phyloP scores from a whole-genome alignment of 164 flowering plant genomes.

The Kingdonia uniflora region DNA sequence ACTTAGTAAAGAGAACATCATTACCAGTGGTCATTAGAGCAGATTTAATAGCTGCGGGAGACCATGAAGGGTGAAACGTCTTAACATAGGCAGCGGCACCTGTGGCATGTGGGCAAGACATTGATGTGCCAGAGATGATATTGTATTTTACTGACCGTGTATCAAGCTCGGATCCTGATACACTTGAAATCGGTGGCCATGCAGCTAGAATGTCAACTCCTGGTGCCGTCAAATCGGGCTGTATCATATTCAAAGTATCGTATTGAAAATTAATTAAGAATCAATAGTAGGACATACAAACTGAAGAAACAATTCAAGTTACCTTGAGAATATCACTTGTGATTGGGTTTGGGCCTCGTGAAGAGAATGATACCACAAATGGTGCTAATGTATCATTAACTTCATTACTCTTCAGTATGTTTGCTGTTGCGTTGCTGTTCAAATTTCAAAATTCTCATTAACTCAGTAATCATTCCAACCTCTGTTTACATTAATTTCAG shows the following conservation, averaged over 20 bases:
- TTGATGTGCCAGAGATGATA: slow-evolving; percentile 46
- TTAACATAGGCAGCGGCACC: slow-evolving; percentile 11
- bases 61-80: slow-evolving; percentile 12
- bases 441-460: neutral
- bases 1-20: too few relatives aligned
- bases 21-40: slow-evolving; percentile 46
- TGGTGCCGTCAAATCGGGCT: slow-evolving; percentile 48
- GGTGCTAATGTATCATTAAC: slow-evolving; percentile 24
- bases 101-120: slow-evolving; percentile 51
- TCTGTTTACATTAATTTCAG: too few relatives aligned
- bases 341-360: slow-evolving; percentile 39
- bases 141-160: slow-evolving; percentile 21
- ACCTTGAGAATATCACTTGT: slow-evolving; percentile 38
- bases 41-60: slow-evolving; percentile 12
- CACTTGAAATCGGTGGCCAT: slow-evolving; percentile 23
- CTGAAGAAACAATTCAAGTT: neutral
- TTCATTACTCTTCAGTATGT: slow-evolving; percentile 16
- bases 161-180: slow-evolving; percentile 18
- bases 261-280: neutral
- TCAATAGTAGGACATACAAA: neutral
- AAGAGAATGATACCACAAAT: slow-evolving; percentile 29
- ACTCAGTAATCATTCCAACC: too few relatives aligned
- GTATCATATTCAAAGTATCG: neutral
- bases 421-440: slow-evolving; percentile 27
- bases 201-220: slow-evolving; percentile 45